Base-by-base conservation (phyloP, 192 early-diverging fungal species). In the Geranomyces michiganensis region DNA sequence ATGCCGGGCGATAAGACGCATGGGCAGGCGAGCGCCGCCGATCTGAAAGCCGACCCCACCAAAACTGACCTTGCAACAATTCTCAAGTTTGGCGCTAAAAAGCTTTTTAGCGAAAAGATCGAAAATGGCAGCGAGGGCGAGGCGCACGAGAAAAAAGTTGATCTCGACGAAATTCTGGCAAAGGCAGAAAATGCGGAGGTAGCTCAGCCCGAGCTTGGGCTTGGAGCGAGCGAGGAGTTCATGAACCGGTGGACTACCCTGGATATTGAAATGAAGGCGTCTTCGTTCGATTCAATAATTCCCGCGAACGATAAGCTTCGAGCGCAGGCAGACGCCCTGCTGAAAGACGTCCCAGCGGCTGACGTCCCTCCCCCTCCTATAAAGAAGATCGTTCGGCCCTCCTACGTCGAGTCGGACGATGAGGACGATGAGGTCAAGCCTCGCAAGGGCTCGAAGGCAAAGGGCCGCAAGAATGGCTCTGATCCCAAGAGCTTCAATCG, bases 81-180 rank as follows among this genome's bases (percentile, higher is more conserved):
- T 62, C 87, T 99, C 61, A 98, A 99, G 77, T 99, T 99, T 81
- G 98, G 98, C 10, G 98, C 96, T 0, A 90, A 94, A 83, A 96
- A 96, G 68, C 90, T 99, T 86, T 99, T 99, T 76, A 81, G 82
- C 31, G 89, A 93, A 56, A 79, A 81, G 14, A 81, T 32, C 70
- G 76, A 87, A 36, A 87, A 92, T 60, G 89, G 85, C 22, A 62
- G 71, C 0, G 90, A 91, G 5, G 75, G 27, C 22, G 75, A 17
- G 81, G 76, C 49, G 0, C 27, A 49, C 1, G 56, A 67, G 1
- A 88, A 90, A 71, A 89, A 90, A 70, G 76, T 99, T 51, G 95
- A 99, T 74, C 76, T 99, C 66, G 98, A 99, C 78, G 94, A 96
- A 74, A 96, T 99, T 79, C 84, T 99, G 31, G 93, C 91, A 33